Evolutionary conservation across 2,329 filamentous ascomycete genomes (phyloP).

Genomic region (Cytospora leucostoma): DNA sequence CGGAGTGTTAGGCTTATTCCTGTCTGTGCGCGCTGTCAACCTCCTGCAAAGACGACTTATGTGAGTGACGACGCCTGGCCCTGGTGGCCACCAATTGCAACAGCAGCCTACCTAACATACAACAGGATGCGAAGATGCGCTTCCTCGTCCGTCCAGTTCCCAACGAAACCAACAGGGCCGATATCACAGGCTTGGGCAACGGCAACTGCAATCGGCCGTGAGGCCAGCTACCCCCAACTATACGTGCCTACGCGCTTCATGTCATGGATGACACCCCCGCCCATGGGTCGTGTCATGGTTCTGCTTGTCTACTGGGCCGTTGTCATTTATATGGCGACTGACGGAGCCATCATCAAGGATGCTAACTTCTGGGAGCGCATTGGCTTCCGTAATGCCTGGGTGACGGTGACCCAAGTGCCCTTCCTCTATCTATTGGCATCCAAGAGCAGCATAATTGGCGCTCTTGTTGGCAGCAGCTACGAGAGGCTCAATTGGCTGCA

Average conservation of each 20-base stretch:
- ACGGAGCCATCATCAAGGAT: constrained; percentile 51
- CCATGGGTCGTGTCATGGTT: constrained; percentile 56
- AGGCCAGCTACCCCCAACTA: constrained; percentile 57
- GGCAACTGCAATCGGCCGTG: constrained; percentile 57
- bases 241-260: constrained; percentile 49
- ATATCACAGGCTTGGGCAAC: constrained; percentile 59
- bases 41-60: constrained; percentile 44
- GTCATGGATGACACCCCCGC: constrained; percentile 60
- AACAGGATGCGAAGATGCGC: constrained; percentile 50
- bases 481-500: constrained; percentile 74
- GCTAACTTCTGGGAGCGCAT: constrained; percentile 64
- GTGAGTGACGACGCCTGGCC: constrained; percentile 36
- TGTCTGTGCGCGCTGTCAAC: constrained; percentile 46
- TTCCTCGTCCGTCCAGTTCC: constrained; percentile 47
- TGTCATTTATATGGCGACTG: constrained; percentile 58
- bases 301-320: constrained; percentile 60
- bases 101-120: not conserved
- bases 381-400: constrained; percentile 68
- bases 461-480: constrained; percentile 63
- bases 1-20: constrained; percentile 47
- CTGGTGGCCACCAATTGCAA: not conserved
- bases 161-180: constrained; percentile 52
- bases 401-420: constrained; percentile 64
- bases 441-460: constrained; percentile 61
- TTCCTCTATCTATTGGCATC: constrained; percentile 63